phyloP scores from a whole-genome alignment of 2,329 filamentous ascomycete genomes.

The Colletotrichum australisinense region DNA sequence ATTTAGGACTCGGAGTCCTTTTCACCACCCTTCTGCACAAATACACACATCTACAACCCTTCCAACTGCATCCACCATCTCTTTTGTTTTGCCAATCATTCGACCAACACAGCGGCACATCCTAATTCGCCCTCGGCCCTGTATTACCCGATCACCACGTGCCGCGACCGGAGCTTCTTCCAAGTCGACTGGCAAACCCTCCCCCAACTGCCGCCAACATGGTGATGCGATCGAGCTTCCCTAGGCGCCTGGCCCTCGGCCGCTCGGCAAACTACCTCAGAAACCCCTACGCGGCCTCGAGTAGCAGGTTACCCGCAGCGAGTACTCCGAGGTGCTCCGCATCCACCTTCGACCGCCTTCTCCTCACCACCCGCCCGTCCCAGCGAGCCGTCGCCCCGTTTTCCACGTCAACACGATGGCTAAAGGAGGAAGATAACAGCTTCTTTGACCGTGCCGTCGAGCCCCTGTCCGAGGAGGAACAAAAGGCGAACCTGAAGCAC shows the following conservation, averaged over 20 bases:
- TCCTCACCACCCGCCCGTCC: conserved; percentile 41
- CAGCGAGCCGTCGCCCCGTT: conserved; percentile 46
- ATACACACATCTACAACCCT: background rate
- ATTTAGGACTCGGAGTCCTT: conserved; percentile 26
- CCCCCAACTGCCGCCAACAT: conserved; percentile 41
- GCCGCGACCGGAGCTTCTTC: conserved; percentile 16
- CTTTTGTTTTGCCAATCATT: background rate
- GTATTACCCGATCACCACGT: conserved; percentile 20
- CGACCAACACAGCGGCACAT: background rate
- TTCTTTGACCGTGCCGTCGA: conserved; percentile 64
- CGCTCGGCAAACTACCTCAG: conserved; percentile 44
- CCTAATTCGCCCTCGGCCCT: conserved; percentile 6
- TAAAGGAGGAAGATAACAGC: conserved; percentile 52
- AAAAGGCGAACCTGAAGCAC: conserved; percentile 62
- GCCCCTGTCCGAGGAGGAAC: conserved; percentile 64
- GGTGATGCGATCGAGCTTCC: conserved; percentile 54
- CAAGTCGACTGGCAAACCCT: background rate
- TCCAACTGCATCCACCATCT: conserved; percentile 7
- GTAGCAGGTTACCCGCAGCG: conserved; percentile 23
- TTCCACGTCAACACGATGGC: conserved; percentile 47
- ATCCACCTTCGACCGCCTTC: conserved; percentile 45
- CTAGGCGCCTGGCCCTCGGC: conserved; percentile 52
- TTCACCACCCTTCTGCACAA: conserved; percentile 6
- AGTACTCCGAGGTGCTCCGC: conserved; percentile 27
- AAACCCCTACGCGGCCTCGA: conserved; percentile 40